Conservation (phyloP, 1,284 basidiomycete species). For the Mycena citricolor region DNA sequence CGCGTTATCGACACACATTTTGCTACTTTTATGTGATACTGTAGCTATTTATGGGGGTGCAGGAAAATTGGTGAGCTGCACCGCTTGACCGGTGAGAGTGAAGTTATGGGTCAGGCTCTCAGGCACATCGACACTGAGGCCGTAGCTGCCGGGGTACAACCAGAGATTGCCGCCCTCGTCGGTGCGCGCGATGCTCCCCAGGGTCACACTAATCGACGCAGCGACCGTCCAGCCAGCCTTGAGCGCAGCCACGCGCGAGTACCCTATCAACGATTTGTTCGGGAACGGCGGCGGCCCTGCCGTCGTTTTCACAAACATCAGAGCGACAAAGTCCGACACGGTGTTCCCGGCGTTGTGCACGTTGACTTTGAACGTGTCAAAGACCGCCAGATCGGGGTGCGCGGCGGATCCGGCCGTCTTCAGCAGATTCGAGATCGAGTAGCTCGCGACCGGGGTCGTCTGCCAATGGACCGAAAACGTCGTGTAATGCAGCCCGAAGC, state of each 20-base stretch:
- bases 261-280: constrained; percentile 51
- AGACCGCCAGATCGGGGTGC: constrained; percentile 42
- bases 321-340: constrained; percentile 53
- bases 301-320: constrained; percentile 48
- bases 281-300: constrained; percentile 53
- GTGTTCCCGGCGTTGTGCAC: constrained; percentile 49
- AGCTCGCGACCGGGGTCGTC: constrained; percentile 32
- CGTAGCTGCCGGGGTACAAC: constrained; percentile 48
- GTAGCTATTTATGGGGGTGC: no score
- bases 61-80: constrained; percentile 19
- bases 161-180: constrained; percentile 48
- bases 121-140: constrained; percentile 40
- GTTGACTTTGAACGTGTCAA: constrained; percentile 48
- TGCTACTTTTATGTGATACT: no score
- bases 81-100: constrained; percentile 12
- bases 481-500: constrained; percentile 53
- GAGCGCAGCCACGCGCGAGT: constrained; percentile 44
- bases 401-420: constrained; percentile 21
- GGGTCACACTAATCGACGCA: constrained; percentile 42
- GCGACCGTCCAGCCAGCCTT: constrained; percentile 33
- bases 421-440: constrained; percentile 40
- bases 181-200: constrained; percentile 50
- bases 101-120: constrained; percentile 18
- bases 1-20: no score
- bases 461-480: constrained; percentile 47